These are phyloP conservation scores for Hyaloraphidium curvatum DNA, from an alignment of 192 early-diverging fungal species.

Conservation along the genomic window DNA sequence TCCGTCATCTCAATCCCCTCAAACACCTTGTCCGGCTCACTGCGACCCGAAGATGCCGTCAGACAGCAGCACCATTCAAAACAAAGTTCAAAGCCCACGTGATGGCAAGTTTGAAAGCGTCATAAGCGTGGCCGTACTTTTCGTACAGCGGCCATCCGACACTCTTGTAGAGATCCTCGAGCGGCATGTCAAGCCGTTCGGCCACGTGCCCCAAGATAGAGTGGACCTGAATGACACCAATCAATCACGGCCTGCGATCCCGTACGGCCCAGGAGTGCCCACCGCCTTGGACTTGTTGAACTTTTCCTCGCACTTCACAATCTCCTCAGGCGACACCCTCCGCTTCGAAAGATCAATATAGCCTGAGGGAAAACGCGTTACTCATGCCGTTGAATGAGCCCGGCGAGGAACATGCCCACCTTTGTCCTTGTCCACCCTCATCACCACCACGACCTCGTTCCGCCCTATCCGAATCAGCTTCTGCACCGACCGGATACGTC, in stretches of 20 bases:
- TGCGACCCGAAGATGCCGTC: conserved; percentile 11
- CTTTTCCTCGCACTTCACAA: conserved; percentile 74
- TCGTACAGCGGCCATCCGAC: conserved; percentile 89
- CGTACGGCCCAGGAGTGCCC: neutral
- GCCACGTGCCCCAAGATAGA: conserved; percentile 76
- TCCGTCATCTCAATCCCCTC: conserved; percentile 48
- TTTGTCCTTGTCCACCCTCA: conserved; percentile 93
- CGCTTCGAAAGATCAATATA: conserved; percentile 98
- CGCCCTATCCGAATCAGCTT: conserved; percentile 83
- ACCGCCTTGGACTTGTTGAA: conserved; percentile 85
- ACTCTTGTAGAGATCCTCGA: conserved; percentile 64
- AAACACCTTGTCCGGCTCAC: conserved; percentile 71
- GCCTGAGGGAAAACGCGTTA: conserved; percentile 35
- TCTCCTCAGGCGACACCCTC: conserved; percentile 72
- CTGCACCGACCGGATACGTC: conserved; percentile 91
- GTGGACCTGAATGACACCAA: conserved; percentile 24
- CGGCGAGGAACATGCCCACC: conserved; percentile 19
- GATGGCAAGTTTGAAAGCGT: conserved; percentile 89
- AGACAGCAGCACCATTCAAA: neutral
- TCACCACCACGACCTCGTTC: conserved; percentile 82
- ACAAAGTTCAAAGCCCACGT: conserved; percentile 25
- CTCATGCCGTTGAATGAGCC: neutral
- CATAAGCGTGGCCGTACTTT: conserved; percentile 91
- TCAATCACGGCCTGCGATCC: no score
- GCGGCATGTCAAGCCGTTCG: conserved; percentile 54